phyloP scores from a whole-genome alignment of 2,329 filamentous ascomycete genomes.

The Exophiala sp. region DNA sequence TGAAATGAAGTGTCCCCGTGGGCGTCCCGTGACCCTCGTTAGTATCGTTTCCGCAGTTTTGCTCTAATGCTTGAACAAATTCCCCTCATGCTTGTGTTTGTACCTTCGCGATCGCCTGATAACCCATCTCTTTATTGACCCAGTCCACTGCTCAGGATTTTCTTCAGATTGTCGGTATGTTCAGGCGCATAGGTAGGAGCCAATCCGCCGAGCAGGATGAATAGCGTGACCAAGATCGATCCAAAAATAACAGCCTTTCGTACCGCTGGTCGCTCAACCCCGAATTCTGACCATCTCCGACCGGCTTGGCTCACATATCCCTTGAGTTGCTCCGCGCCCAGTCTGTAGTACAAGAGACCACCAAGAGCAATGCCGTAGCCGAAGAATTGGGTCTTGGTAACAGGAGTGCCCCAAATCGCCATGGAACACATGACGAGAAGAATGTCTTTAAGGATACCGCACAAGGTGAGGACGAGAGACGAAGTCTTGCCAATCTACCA shows the following conservation, averaged over 20 bases:
- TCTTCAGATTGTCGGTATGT: slow-evolving; percentile 26
- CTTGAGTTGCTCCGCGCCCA: slow-evolving; percentile 72
- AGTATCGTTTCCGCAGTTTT: too few species aligned
- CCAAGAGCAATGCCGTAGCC: slow-evolving; percentile 71
- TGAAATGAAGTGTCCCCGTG: neutral
- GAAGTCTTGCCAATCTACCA: slow-evolving; percentile 83
- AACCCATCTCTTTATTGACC: slow-evolving; percentile 9
- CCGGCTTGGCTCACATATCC: slow-evolving; percentile 68
- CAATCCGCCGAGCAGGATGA: slow-evolving; percentile 67
- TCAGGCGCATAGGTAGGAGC: slow-evolving; percentile 51
- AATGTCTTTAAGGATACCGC: slow-evolving; percentile 83
- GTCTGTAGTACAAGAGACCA: slow-evolving; percentile 66
- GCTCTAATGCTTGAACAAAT: too few species aligned
- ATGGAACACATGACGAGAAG: slow-evolving; percentile 74
- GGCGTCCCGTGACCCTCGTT: too few species aligned
- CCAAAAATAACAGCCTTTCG: slow-evolving; percentile 74
- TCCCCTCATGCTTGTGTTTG: too few species aligned
- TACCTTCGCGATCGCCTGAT: neutral
- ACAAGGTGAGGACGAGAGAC: slow-evolving; percentile 78
- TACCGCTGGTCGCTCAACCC: slow-evolving; percentile 68
- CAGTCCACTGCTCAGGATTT: slow-evolving; percentile 23
- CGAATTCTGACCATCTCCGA: slow-evolving; percentile 84
- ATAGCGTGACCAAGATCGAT: slow-evolving; percentile 59
- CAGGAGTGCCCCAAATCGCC: slow-evolving; percentile 71
- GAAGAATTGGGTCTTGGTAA: slow-evolving; percentile 67